Evolutionary conservation across 2,329 filamentous ascomycete genomes (phyloP).

Genomic region (Tolypocladium pustulatum): DNA sequence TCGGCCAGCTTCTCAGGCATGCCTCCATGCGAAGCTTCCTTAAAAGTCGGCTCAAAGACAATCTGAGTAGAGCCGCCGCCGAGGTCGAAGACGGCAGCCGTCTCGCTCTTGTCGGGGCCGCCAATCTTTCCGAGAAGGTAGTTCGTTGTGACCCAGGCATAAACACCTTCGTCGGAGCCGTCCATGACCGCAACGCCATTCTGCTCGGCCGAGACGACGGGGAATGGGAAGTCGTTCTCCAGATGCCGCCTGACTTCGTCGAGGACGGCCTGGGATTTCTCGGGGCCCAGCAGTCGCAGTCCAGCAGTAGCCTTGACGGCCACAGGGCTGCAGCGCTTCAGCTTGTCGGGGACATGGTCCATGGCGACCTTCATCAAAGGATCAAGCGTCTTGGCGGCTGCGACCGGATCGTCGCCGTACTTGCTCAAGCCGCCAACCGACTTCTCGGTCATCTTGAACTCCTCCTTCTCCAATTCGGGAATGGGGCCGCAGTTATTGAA

Average conservation of each 20-base stretch:
- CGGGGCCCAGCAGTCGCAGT: conserved; percentile 71
- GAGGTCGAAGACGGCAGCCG: conserved; percentile 90
- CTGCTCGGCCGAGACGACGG: conserved; percentile 75
- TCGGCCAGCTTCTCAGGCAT: conserved; percentile 78
- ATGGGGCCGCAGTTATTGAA: conserved; percentile 98
- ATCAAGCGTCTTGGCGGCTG: conserved; percentile 83
- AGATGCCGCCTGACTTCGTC: conserved; percentile 73
- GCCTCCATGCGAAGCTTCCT: conserved; percentile 58
- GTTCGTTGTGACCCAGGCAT: conserved; percentile 98
- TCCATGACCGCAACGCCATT: conserved; percentile 96
- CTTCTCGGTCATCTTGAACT: conserved; percentile 90
- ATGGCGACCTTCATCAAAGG: conserved; percentile 79
- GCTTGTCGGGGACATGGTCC: conserved; percentile 71
- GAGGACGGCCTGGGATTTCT: conserved; percentile 75
- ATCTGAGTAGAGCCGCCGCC: conserved; percentile 97
- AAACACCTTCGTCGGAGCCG: conserved; percentile 92
- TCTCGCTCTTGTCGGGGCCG: conserved; percentile 77
- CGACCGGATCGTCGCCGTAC: conserved; percentile 76
- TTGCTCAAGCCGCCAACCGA: conserved; percentile 75
- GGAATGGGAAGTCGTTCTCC: conserved; percentile 88
- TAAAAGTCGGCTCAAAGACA: conserved; percentile 94
- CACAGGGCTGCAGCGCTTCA: conserved; percentile 85
- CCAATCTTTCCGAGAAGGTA: conserved; percentile 98
- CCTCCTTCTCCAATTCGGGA: conserved; percentile 87
- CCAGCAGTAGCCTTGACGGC: conserved; percentile 98